Base-by-base conservation (phyloP, 148 eudicot species). In the Dysphania ambrosioides region DNA sequence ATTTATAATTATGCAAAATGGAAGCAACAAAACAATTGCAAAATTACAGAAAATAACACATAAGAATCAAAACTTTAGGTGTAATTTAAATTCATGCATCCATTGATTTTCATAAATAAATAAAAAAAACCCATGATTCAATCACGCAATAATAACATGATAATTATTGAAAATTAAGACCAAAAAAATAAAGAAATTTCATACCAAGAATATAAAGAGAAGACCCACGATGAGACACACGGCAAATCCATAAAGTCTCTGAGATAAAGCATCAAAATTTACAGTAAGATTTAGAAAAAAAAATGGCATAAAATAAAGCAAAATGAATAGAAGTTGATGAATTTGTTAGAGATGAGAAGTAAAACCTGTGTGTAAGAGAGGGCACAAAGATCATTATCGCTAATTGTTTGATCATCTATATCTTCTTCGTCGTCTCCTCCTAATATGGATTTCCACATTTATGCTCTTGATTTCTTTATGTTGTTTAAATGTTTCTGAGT, bases 171-270 rank as follows among this genome's bases (percentile, higher is more conserved):
- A 42, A 21, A 10, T 18, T 13, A 40, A 61, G 13, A 23, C 49
- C 12, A 7, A 32, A 61, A n/a, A 35, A 19, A 34, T 9, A 23
- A 8, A 42, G 35, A 26, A 31, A 19, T 35, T 44, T 61, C 85
- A 72, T 89, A 87, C 90, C 90, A 89, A 72, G 66, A 89, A 69
- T 74, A 86, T 76, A 23, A 81, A 80, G 38, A 85, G 74, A 18
- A 87, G 49, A 6, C 89, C 93, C 66, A 80, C 81, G 23, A 84
- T 61, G 64, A 81, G 78, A 84, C 86, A 82, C 18, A 83, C 89
- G 83, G 75, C 93, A 76, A 87, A 89, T 16, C 67, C 93, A 80
- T 89, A 89, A 24, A 89, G n/a, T 77, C 91, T 85, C 93, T 89
- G 64, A n/a, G 29, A 75, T 71, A 15, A 62, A 64, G 16, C 56